A percentile compares a stretch with the other conserved stretches of the same genome.
These are phyloP conservation scores for Pythium angustatum DNA, from an alignment of 352 stramenopile genomes.

Conservation along the genomic window DNA sequence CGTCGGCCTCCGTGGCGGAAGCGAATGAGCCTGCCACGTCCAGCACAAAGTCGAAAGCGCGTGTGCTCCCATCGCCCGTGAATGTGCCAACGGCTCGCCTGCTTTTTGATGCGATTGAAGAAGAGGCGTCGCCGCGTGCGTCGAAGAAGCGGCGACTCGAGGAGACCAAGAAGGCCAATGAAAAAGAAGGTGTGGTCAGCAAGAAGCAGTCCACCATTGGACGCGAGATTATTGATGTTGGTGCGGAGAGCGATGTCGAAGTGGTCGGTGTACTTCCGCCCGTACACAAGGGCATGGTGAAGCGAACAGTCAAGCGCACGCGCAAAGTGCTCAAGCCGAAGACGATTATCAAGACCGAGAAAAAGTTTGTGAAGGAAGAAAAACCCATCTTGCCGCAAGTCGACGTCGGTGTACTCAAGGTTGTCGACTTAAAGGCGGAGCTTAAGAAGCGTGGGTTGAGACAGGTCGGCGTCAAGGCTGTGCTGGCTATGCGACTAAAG, in stretches of 20 bases:
- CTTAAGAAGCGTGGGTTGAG: conserved; percentile 62
- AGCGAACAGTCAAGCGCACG: conserved; percentile 44
- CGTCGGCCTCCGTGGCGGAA: background rate
- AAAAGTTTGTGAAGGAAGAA: conserved; percentile 27
- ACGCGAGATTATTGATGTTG: conserved; percentile 6
- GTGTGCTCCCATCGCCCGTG: conserved; percentile 12
- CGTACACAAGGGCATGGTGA: conserved; percentile 7
- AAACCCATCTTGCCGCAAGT: conserved; percentile 31
- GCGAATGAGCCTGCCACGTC: background rate
- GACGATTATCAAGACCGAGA: conserved; percentile 29
- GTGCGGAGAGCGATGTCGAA: conserved; percentile 1
- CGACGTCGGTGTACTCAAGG: conserved; percentile 37
- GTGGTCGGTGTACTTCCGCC: background rate
- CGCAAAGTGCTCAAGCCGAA: conserved; percentile 39
- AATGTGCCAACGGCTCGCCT: conserved; percentile 9
- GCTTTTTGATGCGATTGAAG: conserved; percentile 20
- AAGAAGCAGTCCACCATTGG: background rate
- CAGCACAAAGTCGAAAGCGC: conserved; percentile 16
- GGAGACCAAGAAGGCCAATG: background rate
- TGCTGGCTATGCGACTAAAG: conserved; percentile 47
- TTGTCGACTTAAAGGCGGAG: conserved; percentile 58
- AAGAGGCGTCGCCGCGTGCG: conserved; percentile 7
- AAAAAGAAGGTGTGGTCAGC: background rate
- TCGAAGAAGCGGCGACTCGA: conserved; percentile 22
- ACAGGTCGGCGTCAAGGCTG: conserved; percentile 52